Percentiles rank a stretch among this genome's conserved stretches.
Conservation (phyloP, 495 filamentous ascomycete genomes). For the Hyaloscypha variabilis region DNA sequence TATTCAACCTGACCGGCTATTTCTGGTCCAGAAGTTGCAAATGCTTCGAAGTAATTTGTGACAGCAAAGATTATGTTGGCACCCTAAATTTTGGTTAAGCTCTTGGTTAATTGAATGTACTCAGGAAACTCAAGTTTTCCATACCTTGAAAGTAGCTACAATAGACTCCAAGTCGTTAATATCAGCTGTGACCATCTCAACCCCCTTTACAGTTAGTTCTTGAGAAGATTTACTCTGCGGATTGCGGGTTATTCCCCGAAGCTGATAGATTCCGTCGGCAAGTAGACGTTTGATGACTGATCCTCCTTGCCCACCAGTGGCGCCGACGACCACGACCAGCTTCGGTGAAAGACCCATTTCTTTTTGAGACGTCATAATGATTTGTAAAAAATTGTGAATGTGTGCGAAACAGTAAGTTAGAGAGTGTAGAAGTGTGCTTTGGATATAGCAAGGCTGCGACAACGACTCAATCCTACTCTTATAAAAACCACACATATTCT, state of each 20-base stretch:
- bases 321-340: slow-evolving; percentile 47
- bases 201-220: slow-evolving; percentile 37
- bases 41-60: slow-evolving; percentile 33
- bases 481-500: too few relatives aligned
- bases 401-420: too few relatives aligned
- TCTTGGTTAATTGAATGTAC: too few relatives aligned
- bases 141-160: slow-evolving; percentile 22
- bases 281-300: slow-evolving; percentile 43
- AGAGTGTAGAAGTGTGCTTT: too few relatives aligned
- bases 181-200: slow-evolving; percentile 36
- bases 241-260: slow-evolving; percentile 51
- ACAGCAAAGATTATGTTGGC: slow-evolving; percentile 29
- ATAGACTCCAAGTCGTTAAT: slow-evolving; percentile 28
- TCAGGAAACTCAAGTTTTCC: too few relatives aligned
- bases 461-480: too few relatives aligned
- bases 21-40: slow-evolving; percentile 16
- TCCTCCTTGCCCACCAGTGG: slow-evolving; percentile 50
- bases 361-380: too few relatives aligned
- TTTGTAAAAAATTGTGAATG: too few relatives aligned
- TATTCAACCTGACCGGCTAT: slow-evolving; percentile 33
- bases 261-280: slow-evolving; percentile 32
- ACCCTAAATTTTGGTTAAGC: slow-evolving; percentile 1
- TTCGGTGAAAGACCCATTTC: too few relatives aligned
- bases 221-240: slow-evolving; percentile 37
- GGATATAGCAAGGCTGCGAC: too few relatives aligned